Evolutionary conservation across 2,329 filamentous ascomycete genomes (phyloP), one percentile per base, ranked within the genome.

Genomic region (Sphaerulina populicola): DNA sequence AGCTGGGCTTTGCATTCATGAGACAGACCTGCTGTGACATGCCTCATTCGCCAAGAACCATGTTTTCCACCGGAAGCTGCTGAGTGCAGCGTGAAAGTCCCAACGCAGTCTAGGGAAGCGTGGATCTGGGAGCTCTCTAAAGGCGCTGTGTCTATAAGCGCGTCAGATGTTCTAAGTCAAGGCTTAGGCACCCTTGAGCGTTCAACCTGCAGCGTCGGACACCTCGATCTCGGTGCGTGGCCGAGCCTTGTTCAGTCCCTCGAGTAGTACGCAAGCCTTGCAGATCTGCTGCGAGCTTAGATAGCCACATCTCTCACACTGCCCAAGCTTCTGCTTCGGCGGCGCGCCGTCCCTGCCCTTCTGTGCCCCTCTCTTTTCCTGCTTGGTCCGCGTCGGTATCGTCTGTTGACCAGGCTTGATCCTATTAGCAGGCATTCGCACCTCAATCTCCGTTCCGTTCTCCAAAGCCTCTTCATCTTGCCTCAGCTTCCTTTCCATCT

Each of bases 231-330:
- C 63, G 4, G 64, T 67, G 45, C 70, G 72, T 0, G 75, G 74
- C 9, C 74, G 60, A 55, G 74, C 80, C 63, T 93, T 96, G 66
- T 98, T 98, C 43, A 98, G 69, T 0, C 86, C 88, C 61, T 97
- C 90, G 2, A 98, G 77, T 40, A 98, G 73, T 55, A 83, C 85
- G 67, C 93, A 98, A 0, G 93, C 93, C 70, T 98, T 94, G 71
- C 93, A 98, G 36, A 96, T 80, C 29, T 81, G 79, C 69, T 98
- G 93, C 62, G 90, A 96, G 2, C 93, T 95, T 69, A 98, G 86
- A 67, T 97, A 98, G 11, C 93, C 93, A 62, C 93, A 98, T 47
- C 81, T 83, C 63, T 84, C 80, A 65, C 93, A 98, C 57, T 82
- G 83, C 1, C 91, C 88, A 60, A 96, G 78, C 11, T 83, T 82